Base-by-base conservation (phyloP, 371 early-diverging fungal species). In the Mucor piriformis region DNA sequence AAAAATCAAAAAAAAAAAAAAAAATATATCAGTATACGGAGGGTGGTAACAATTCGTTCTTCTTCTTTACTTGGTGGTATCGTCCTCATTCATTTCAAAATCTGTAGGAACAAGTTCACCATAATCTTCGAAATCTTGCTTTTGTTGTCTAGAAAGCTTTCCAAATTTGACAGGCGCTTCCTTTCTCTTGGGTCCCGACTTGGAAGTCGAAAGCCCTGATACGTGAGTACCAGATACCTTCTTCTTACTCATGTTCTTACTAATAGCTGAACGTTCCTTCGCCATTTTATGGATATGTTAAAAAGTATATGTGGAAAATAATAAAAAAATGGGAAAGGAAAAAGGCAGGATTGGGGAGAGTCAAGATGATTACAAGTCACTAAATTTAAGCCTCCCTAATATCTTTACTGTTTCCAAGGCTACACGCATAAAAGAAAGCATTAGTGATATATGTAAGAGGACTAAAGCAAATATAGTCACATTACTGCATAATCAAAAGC, bases 81-180 rank as follows among this genome's bases (percentile, higher is more conserved):
- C 69, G 34, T 59, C 70, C 35, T 63, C 64, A 21, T 72, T 69
- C 13, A 71, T 66, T 18, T 57, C 83, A 35, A 83, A 82, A 18
- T 82, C 83, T 24, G 76, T 73, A 6, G 88, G 88, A n/a, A 85
- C 86, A 13, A 88, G 73, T 59, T 88, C 84, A 52, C 88, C 88
- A 60, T 88, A 88, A 38, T 88, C 88, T 42, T 86, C 83, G 50
- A 88, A 74, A 66, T 82, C 83, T 47, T 82, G 79, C 23, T 77
- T 75, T 59, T 80, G 77, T 58, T 76, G 74, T 57, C 82, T 64
- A n/a, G 73, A 74, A 6, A 82, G 58, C 40, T 77, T 75, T n/a
- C 78, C 78, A 51, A 72, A 77, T 49, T 77, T 77, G 40, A 74
- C 66, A 40, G 73, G 70, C 2, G 59, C 63, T 21, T 64, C 64